Conservation (phyloP, 495 filamentous ascomycete species). For the Podospora bellae-mahoneyi region DNA sequence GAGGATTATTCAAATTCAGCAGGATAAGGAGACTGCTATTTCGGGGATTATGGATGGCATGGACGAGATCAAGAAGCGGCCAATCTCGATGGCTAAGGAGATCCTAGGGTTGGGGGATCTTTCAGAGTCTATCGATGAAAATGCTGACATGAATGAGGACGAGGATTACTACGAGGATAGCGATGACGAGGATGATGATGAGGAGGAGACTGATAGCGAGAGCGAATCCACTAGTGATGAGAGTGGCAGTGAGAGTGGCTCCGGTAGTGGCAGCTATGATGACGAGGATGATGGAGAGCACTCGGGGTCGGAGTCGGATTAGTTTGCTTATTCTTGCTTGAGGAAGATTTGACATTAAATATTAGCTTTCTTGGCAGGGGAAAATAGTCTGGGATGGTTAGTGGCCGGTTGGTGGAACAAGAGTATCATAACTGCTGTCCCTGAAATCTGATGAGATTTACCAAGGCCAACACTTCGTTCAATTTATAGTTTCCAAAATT, state of each 20-base stretch:
- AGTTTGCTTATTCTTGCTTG: neutral
- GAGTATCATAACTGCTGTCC: too few relatives aligned
- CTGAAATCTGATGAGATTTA: too few relatives aligned
- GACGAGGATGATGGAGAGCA: neutral
- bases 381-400: neutral
- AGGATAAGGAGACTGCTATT: conserved; percentile 14
- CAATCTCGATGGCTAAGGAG: neutral
- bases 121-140: neutral
- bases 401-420: too few relatives aligned
- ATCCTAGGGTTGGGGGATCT: neutral
- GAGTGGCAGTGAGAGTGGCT: neutral
- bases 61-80: too few relatives aligned
- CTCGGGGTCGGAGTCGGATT: neutral
- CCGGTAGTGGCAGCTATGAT: conserved; percentile 1
- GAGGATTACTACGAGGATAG: neutral
- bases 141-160: neutral
- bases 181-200: neutral
- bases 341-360: neutral
- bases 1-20: conserved; percentile 38
- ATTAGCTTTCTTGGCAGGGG: neutral
- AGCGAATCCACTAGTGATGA: neutral
- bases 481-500: too few relatives aligned
- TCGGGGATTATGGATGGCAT: neutral
- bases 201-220: neutral
- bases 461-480: too few relatives aligned